Base-by-base conservation (phyloP, 2,329 filamentous ascomycete genomes). In the Albophoma yamanashiensis region DNA sequence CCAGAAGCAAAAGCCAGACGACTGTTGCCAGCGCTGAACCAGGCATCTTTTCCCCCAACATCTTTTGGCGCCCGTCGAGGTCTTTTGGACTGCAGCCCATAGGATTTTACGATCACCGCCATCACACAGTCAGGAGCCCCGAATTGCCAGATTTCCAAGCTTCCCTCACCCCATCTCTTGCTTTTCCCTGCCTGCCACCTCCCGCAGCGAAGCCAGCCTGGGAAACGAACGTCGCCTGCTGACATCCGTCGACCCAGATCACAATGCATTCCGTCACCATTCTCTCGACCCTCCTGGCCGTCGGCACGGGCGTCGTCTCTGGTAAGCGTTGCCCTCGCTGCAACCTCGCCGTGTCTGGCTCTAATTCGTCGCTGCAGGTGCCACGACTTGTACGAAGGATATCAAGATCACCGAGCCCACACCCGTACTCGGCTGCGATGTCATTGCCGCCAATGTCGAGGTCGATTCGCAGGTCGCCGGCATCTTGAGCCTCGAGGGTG, bases 391-490 rank as follows among this genome's bases (percentile, higher is more conserved):
- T 58, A 77, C 77, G 22, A 75, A 76, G 63, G 86, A 83, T 66
- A 80, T 91, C 77, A 80, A 81, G 73, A 86, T 82, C 75, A 82
- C 78, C 59, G 82, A 84, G 67, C 82, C 89, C 70, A 85, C 83
- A 60, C 80, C 79, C 22, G 72, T 71, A 56, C 76, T 93, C 62
- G 73, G 81, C 64, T 96, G 92, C 82, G 71, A 76, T n/a, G 88
- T 83, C 60, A 81, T 90, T 71, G 76, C 82, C 58, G 91, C 89
- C 69, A 81, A 83, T 71, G 78, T 96, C 63, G 80, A 83, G 64
- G 81, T 96, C 65, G 80, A 79, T 63, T 77, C 79, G 43, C 71
- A 73, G 58, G 80, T 85, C 45, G 75, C 79, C 58, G 82, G 82
- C 55, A 73, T 74, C 63, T 80, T 96, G 66, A 74, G 77, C 59